Base-by-base conservation (phyloP, 257 asterid genomes). In the Solanum piurae region DNA sequence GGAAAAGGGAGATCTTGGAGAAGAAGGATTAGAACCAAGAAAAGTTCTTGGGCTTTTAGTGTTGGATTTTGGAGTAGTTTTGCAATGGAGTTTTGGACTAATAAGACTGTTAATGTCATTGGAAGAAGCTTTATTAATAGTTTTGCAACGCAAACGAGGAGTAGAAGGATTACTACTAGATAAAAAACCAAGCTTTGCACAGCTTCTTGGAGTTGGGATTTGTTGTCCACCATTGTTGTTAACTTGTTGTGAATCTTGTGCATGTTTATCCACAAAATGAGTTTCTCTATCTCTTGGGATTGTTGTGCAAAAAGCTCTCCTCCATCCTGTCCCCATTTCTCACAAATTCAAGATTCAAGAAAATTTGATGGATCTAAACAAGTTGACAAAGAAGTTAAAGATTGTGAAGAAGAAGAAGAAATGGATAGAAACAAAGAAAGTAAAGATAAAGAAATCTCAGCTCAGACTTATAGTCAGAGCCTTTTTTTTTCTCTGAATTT, bases 1-100 rank as follows among this genome's bases (percentile, higher is more conserved):
- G 36, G 98, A 93, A 88, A 97, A 96, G 62, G 99, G 98, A 77
- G 98, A 95, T 95, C 99, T 95, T 6, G 99, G 99, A 74, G 99
- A 97, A 25, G 99, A 92, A 0, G 96, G 96, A n/a, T 86, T 92
- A 1, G 95, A 89, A 71, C 90, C 89, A n/a, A 90, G 86, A 7
- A 89, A 79, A 75, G 71, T 88, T 84, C 62, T 89, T 9, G 96
- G 92, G 85, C 87, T 89, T 68, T 87, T 93, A 12, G 79, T 49
- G 52, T 92, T 88, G 58, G 90, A 75, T 80, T 91, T 92, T 0
- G 94, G 93, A 11, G 95, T 90, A 21, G 96, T 92, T 87, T 87
- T 91, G 91, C 98, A 92, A 25, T 91, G 92, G 36, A 92, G 92
- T 7, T 89, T 93, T 8, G 95, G 95, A 83, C 92, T 91, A 29